Conservation (phyloP, 306 rosid species). For the Medicago arabica region DNA sequence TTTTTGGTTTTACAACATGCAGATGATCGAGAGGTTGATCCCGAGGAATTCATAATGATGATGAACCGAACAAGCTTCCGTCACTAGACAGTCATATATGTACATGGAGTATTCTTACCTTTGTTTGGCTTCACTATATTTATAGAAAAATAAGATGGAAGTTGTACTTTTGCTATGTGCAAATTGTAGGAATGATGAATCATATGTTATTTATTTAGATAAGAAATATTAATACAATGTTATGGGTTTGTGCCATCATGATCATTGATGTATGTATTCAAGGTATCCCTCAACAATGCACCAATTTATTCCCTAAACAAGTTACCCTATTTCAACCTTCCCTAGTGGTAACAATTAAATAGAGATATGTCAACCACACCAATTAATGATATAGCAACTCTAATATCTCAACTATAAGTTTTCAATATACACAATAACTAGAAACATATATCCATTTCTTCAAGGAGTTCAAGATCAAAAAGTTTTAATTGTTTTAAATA, state of each 20-base stretch:
- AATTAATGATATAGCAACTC: no score
- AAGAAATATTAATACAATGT: neutral
- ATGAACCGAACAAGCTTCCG: conserved; percentile 66
- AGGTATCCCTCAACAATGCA: neutral
- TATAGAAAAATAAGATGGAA: conserved; percentile 14
- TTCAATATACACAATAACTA: no score
- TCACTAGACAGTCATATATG: conserved; percentile 1
- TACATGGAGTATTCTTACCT: conserved; percentile 7
- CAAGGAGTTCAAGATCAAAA: neutral
- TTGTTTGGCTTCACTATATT: conserved; percentile 24
- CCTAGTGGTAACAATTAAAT: no score
- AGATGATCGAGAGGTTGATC: conserved; percentile 73
- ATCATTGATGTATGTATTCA: conserved; percentile 1
- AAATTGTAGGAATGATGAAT: neutral
- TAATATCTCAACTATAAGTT: no score
- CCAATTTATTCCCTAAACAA: no score
- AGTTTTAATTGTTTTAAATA: no score
- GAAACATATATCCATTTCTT: neutral
- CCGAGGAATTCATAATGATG: conserved; percentile 69
- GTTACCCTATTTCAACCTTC: no score
- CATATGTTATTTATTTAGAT: neutral
- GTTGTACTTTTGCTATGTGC: conserved; percentile 13
- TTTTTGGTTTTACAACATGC: conserved; percentile 39
- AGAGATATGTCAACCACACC: no score
- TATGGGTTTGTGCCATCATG: neutral